These are phyloP conservation scores for Solanum sejunctum DNA, from an alignment of 257 asterid genomes.

Conservation along the genomic window DNA sequence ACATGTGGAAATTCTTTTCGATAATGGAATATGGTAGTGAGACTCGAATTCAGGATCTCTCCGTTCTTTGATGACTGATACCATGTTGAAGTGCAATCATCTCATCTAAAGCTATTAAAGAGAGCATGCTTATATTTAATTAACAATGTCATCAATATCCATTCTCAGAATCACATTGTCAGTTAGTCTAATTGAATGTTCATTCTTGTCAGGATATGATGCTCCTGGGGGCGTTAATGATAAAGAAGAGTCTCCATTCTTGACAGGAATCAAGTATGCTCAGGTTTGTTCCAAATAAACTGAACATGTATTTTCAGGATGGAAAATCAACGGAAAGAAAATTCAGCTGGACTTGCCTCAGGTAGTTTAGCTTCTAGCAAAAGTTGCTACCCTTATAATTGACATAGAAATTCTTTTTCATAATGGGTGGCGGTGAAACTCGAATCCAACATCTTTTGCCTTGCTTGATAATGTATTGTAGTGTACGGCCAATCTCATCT, in stretches of 20 bases:
- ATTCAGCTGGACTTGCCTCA: slow-evolving; percentile 46
- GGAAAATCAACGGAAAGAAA: slow-evolving; percentile 63
- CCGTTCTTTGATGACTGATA: not conserved
- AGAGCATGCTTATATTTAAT: not conserved
- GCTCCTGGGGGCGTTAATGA: slow-evolving; percentile 40
- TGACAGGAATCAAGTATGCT: slow-evolving; percentile 56
- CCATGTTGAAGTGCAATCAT: not conserved
- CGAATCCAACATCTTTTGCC: not conserved
- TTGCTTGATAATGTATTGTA: not conserved
- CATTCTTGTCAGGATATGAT: slow-evolving; percentile 32
- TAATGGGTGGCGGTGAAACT: not conserved
- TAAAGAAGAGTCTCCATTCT: slow-evolving; percentile 45
- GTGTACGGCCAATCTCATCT: not conserved
- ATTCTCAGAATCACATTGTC: not conserved
- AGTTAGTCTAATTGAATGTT: not conserved
- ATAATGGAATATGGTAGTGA: not conserved
- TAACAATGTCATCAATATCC: not conserved
- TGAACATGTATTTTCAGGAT: slow-evolving; percentile 35
- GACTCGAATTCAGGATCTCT: not conserved
- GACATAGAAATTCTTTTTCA: not conserved
- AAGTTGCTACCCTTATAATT: not conserved
- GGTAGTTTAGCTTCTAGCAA: slow-evolving; percentile 49
- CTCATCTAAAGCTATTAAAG: not conserved
- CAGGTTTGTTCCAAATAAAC: not conserved
- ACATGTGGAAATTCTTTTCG: not conserved